phyloP scores from a whole-genome alignment of 345 rosid genomes.

The Trapa bicornis region DNA sequence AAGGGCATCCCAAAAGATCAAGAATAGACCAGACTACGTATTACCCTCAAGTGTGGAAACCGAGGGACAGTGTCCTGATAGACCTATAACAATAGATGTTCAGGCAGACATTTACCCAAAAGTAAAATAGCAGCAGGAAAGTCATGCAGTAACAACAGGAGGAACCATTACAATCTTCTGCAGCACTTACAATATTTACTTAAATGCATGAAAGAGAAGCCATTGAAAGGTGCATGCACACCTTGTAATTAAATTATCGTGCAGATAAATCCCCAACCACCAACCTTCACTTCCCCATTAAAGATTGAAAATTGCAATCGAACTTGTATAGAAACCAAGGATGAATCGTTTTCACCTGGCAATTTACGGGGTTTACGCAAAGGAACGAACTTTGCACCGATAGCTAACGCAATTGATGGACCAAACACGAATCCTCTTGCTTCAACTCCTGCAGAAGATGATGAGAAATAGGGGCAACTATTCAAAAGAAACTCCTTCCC shows the following conservation, averaged over 20 bases:
- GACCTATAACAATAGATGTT: not conserved
- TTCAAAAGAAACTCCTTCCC: not conserved
- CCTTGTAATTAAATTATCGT: too few species aligned
- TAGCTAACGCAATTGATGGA: constrained; percentile 74
- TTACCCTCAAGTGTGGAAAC: too few species aligned
- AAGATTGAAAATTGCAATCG: not conserved
- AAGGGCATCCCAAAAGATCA: too few species aligned
- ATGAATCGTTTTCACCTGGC: constrained; percentile 38
- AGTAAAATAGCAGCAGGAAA: not conserved
- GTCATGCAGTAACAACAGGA: not conserved
- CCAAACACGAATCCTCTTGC: constrained; percentile 96
- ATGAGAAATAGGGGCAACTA: not conserved
- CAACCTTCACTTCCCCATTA: not conserved
- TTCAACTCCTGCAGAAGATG: constrained; percentile 41
- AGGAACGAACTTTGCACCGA: constrained; percentile 88
- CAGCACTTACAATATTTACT: not conserved
- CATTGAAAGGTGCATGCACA: too few species aligned
- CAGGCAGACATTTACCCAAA: not conserved
- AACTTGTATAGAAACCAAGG: not conserved
- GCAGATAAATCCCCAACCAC: not conserved
- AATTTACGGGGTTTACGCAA: constrained; percentile 70
- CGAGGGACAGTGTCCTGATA: too few species aligned
- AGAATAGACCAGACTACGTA: too few species aligned
- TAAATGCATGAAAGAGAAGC: not conserved
- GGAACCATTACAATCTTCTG: not conserved